These are phyloP conservation scores for Entomortierella beljakovae DNA, from an alignment of 192 early-diverging fungal genomes.

Conservation along the genomic window DNA sequence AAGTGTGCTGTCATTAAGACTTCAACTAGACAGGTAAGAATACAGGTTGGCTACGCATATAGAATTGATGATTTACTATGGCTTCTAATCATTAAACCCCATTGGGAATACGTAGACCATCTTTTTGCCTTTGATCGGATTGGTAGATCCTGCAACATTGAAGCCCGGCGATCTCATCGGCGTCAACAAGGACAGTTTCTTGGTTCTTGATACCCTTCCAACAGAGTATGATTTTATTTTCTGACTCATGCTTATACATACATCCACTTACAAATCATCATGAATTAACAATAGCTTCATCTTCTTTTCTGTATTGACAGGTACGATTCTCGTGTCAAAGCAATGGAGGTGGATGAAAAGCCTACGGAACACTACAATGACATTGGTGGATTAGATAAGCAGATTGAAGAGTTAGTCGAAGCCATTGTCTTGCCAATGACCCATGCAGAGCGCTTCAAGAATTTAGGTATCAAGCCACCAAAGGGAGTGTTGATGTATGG, in stretches of 20 bases:
- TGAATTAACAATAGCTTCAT: background rate
- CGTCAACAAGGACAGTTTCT: conserved; percentile 97
- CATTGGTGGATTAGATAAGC: conserved; percentile 91
- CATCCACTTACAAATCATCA: background rate
- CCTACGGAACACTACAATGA: conserved; percentile 98
- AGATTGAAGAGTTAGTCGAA: conserved; percentile 90
- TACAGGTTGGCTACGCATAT: background rate
- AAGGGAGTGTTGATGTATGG: conserved; percentile 90
- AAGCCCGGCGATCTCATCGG: conserved; percentile 98
- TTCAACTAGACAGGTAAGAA: conserved; percentile 86
- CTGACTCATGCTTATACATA: too few species aligned
- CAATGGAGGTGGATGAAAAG: conserved; percentile 99
- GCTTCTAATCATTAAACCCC: background rate
- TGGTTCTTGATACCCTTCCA: conserved; percentile 95
- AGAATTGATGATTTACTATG: background rate
- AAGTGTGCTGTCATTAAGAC: conserved; percentile 99
- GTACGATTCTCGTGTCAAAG: conserved; percentile 98
- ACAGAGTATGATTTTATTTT: conserved; percentile 77
- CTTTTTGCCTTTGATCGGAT: conserved; percentile 96
- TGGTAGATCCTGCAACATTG: conserved; percentile 89
- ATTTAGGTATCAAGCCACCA: conserved; percentile 87
- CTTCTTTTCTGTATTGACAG: conserved; percentile 51
- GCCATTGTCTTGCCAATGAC: conserved; percentile 91
- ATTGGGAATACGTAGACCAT: conserved; percentile 74
- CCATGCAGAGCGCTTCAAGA: conserved; percentile 87